Evolutionary conservation across 177 flowering plant genomes (phyloP).

Genomic region (Tripterygium wilfordii): DNA sequence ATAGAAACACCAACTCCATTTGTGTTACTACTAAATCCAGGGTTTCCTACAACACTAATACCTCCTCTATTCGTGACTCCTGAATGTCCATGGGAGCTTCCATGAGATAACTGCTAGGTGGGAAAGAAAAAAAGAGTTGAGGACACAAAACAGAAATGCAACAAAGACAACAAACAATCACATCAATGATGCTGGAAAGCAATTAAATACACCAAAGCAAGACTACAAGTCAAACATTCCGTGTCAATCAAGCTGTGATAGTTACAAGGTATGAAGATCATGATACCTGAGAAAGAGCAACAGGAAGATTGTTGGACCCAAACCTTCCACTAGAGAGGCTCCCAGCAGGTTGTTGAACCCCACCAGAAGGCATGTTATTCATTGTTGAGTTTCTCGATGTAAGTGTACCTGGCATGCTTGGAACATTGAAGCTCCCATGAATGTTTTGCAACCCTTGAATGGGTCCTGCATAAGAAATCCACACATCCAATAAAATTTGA

Average conservation of each 20-base stretch:
- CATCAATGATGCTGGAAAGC: too few relatives aligned
- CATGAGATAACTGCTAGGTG: constrained; percentile 72
- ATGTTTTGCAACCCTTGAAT: constrained; percentile 77
- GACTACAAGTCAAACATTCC: too few relatives aligned
- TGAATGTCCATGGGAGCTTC: constrained; percentile 76
- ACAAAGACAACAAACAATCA: background rate
- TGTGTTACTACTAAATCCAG: constrained; percentile 65
- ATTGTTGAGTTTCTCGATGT: constrained; percentile 72
- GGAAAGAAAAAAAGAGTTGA: background rate
- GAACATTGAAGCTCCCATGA: constrained; percentile 82
- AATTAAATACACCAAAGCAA: too few relatives aligned
- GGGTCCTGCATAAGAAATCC: constrained; percentile 50
- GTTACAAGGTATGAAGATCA: background rate
- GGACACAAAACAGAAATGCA: background rate
- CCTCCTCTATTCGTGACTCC: constrained; percentile 88
- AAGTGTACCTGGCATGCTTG: constrained; percentile 68
- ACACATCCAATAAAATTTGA: background rate
- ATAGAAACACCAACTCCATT: constrained; percentile 87
- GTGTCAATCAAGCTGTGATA: background rate
- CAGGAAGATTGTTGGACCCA: constrained; percentile 80
- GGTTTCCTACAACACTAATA: constrained; percentile 73
- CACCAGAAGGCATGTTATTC: constrained; percentile 65
- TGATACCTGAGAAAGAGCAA: constrained; percentile 82
- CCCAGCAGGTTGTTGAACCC: constrained; percentile 78
- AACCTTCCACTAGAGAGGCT: constrained; percentile 85